phyloP scores from a whole-genome alignment of 1,139 yeast species.

The Blastobotrys persicus region DNA sequence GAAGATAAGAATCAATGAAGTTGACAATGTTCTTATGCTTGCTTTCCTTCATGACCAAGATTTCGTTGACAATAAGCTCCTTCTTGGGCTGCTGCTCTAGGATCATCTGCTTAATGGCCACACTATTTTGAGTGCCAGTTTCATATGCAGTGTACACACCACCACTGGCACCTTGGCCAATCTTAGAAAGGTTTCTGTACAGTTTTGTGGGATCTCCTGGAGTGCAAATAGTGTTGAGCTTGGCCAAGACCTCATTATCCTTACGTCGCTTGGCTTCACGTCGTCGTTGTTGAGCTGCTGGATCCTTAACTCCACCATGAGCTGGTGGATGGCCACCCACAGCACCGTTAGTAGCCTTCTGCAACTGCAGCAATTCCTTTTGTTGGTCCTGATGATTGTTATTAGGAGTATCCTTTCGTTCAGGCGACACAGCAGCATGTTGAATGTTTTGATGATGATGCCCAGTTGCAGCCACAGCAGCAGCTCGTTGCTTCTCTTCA shows the following conservation, averaged over 20 bases:
- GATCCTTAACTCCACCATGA: slow-evolving; percentile 38
- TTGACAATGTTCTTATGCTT: slow-evolving; percentile 92
- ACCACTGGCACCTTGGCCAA: slow-evolving; percentile 98
- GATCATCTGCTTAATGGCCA: slow-evolving; percentile 96
- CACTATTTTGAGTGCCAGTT: slow-evolving; percentile 56
- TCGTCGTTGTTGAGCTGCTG: slow-evolving; percentile 51
- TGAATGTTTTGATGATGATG: slow-evolving; percentile 14
- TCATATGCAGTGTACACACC: slow-evolving; percentile 94
- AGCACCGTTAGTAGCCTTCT: slow-evolving; percentile 34
- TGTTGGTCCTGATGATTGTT: slow-evolving; percentile 22
- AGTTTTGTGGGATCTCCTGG: slow-evolving; percentile 81
- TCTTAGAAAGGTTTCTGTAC: slow-evolving; percentile 69
- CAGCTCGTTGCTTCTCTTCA: slow-evolving; percentile 22
- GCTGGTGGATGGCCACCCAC: slow-evolving; percentile 28
- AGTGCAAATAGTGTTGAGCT: slow-evolving; percentile 73
- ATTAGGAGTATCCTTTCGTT: slow-evolving; percentile 1
- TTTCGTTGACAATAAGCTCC: slow-evolving; percentile 91
- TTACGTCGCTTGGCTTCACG: slow-evolving; percentile 70
- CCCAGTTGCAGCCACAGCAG: slow-evolving; percentile 16
- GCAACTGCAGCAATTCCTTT: slow-evolving; percentile 34
- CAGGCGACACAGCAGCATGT: not conserved
- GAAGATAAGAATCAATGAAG: slow-evolving; percentile 79
- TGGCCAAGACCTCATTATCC: slow-evolving; percentile 67
- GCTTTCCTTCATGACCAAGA: slow-evolving; percentile 91
- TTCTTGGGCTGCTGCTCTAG: slow-evolving; percentile 89